Evolutionary conservation across 140 eudicot genomes (phyloP).

Genomic region (Bidens hawaiensis): DNA sequence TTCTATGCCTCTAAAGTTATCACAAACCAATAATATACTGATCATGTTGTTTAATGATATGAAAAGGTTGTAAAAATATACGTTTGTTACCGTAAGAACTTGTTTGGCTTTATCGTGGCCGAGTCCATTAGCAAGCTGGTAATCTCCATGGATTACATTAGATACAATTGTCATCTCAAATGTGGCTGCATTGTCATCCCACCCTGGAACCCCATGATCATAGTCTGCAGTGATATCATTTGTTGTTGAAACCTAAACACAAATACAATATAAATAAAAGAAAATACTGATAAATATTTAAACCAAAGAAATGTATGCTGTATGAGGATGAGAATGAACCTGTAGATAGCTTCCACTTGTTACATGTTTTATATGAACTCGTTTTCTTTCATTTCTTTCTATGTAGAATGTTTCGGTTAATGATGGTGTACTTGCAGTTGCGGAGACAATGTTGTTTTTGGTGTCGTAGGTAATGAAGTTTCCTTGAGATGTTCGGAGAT

Average conservation of each 20-base stretch:
- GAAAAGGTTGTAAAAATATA: not conserved
- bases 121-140: constrained; percentile 69
- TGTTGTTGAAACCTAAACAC: constrained; percentile 42
- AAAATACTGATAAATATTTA: not conserved
- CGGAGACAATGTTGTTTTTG: constrained; percentile 37
- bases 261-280: no score
- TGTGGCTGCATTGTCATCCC: constrained; percentile 78
- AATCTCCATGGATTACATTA: constrained; percentile 61
- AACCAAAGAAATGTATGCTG: not conserved
- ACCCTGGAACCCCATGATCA: constrained; percentile 56
- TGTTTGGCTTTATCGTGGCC: constrained; percentile 56
- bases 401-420: constrained; percentile 47
- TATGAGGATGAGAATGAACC: constrained; percentile 20
- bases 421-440: constrained; percentile 42
- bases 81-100: constrained; percentile 38
- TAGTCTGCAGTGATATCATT: constrained; percentile 64
- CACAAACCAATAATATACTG: not conserved
- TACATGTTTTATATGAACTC: constrained; percentile 44
- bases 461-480: constrained; percentile 46
- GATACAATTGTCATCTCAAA: constrained; percentile 57
- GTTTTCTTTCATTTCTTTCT: constrained; percentile 38
- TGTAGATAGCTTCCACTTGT: constrained; percentile 50
- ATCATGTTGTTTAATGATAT: not conserved
- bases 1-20: constrained; percentile 50
- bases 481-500: constrained; percentile 50